Evolutionary conservation across 2,329 filamentous ascomycete genomes (phyloP).

Genomic region (Neocatenulostroma microsporum): DNA sequence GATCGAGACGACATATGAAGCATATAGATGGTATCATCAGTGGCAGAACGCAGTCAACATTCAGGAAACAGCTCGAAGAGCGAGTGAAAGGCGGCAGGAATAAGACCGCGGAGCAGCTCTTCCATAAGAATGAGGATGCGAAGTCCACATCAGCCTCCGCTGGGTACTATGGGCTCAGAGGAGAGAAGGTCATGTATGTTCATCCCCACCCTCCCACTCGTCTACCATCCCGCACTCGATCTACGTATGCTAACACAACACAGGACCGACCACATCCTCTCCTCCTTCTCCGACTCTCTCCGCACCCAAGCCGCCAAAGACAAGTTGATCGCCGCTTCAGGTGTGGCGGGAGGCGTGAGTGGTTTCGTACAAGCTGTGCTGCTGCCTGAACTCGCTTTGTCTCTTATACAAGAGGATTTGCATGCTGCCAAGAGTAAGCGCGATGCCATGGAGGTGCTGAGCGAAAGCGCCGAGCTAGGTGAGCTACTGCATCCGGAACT

Average conservation of each 20-base stretch:
- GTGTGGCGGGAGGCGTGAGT: constrained; percentile 28
- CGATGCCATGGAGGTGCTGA: constrained; percentile 21
- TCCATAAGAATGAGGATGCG: constrained; percentile 9
- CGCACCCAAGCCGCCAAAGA: constrained; percentile 23
- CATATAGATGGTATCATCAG: constrained; percentile 18
- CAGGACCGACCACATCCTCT: constrained; percentile 28
- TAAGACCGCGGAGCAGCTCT: constrained; percentile 14
- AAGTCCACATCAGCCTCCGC: constrained; percentile 12
- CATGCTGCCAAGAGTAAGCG: constrained; percentile 9
- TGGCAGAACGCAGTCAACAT: constrained; percentile 16
- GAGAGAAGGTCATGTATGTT: constrained; percentile 28
- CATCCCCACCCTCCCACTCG: background rate
- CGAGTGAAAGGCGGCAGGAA: constrained; percentile 14
- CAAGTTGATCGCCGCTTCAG: constrained; percentile 24
- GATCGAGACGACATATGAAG: constrained; percentile 11
- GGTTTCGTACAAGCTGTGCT: constrained; percentile 31
- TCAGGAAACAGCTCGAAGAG: constrained; percentile 20
- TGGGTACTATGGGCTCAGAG: constrained; percentile 31
- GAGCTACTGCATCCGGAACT: constrained; percentile 26
- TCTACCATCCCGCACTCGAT: background rate
- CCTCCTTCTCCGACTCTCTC: constrained; percentile 21
- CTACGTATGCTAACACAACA: constrained; percentile 4
- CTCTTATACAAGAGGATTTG: constrained; percentile 30
- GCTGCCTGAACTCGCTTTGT: constrained; percentile 30
- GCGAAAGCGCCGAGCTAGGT: constrained; percentile 27